Conservation (phyloP, 768 basidiomycete species). For the Lactarius psammicola region DNA sequence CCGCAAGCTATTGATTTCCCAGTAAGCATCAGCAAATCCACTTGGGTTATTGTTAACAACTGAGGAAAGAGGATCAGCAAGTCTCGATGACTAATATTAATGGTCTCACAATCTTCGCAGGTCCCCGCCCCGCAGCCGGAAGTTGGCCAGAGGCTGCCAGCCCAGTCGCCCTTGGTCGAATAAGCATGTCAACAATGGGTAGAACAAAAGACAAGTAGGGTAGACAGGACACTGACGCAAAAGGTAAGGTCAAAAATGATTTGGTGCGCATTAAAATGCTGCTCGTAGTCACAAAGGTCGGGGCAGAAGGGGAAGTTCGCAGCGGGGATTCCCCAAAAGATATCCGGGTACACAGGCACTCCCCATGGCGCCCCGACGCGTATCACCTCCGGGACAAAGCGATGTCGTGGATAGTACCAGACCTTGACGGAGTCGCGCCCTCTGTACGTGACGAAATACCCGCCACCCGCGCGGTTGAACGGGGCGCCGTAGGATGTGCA, state of each 20-base stretch:
- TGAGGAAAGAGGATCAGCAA: conserved; percentile 29
- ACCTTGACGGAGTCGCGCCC: conserved; percentile 43
- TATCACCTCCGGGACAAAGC: conserved; percentile 45
- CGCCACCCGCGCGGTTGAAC: conserved; percentile 56
- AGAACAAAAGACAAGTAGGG: no score
- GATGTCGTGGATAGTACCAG: conserved; percentile 59
- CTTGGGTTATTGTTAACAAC: conserved; percentile 59
- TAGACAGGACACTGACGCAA: conserved; percentile 44
- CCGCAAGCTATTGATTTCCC: conserved; percentile 61
- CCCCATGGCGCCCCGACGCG: conserved; percentile 21
- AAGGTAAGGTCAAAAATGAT: conserved; percentile 62
- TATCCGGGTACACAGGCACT: conserved; percentile 15
- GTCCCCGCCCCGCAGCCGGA: conserved; percentile 40
- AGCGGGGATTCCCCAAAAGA: conserved; percentile 48
- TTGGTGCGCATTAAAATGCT: conserved; percentile 52
- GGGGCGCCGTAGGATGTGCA: conserved; percentile 43
- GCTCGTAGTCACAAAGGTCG: conserved; percentile 48
- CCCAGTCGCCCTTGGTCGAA: conserved; percentile 27
- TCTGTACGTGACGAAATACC: conserved; percentile 56
- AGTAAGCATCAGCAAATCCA: conserved; percentile 64
- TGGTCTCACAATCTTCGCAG: conserved; percentile 51
- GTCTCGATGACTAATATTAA: not conserved
- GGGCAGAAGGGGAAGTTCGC: conserved; percentile 47
- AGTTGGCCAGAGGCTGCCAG: conserved; percentile 12
- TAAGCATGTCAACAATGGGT: not conserved